Evolutionary conservation across 768 basidiomycete species (phyloP), one percentile per base, ranked within the genome.

Genomic region (Tricholoma sp.): DNA sequence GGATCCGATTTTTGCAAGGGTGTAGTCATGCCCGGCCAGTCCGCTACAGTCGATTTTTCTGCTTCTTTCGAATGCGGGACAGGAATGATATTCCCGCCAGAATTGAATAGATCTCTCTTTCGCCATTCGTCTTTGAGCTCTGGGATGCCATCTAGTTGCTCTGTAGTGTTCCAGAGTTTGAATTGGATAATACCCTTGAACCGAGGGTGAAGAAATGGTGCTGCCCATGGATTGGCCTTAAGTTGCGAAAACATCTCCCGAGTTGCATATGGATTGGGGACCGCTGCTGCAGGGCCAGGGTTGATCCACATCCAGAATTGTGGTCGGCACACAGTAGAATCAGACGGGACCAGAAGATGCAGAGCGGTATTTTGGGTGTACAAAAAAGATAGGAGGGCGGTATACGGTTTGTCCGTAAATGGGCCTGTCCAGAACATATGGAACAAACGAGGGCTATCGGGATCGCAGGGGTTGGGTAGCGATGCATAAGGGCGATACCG

Each of bases 391-490:
- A 96, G 77, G 45, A 98, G 78, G 1, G 96, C 94, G 57, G 94
- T 83, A 77, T 99, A 98, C 2, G 97, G 97, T 70, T 98, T 98
- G 77, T 99, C 97, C 8, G 94, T 97, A 76, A 99, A 98, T 1
- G 93, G 88, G 0, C 97, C 96, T 1, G 95, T 91, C 96, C 97
- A 98, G 77, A 97, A 99, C 87, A 98, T 97, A 72, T 99, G 97
- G 78, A 96, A 98, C 32, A 98, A 73, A 34, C 90, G 84, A 6
- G 94, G 89, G 63, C 88, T 84, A 61, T 91, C 87, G 0, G 86
- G 80, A 65, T 97, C 92, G 71, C 97, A 99, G 1, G 85, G 78
- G 1, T 74, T 68, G 2, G 80, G 68, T 39, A 83, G 77, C 53
- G 80, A 79, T 18, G 84, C 77, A 61, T 82, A 80, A 0, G 86